Evolutionary conservation across 352 stramenopile genomes (phyloP).

Genomic region (Hyaloperonospora brassicae): DNA sequence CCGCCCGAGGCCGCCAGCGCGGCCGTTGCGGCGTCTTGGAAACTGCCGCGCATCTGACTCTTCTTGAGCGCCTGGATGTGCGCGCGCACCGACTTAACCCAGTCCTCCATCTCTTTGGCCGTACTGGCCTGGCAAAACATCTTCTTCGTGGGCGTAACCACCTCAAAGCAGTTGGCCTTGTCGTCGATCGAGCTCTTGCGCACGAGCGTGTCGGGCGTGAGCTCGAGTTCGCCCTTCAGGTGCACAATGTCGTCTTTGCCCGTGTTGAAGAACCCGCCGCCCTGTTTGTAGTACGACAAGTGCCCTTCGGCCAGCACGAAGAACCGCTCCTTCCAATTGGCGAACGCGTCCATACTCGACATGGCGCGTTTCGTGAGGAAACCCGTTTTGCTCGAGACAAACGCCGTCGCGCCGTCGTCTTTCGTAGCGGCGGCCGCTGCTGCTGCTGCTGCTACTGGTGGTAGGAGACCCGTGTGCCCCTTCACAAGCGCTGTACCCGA

Average conservation of each 20-base stretch:
- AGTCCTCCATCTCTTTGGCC: conserved; percentile 79
- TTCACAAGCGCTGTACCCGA: neutral
- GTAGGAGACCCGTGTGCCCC: too few relatives aligned
- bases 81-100: conserved; percentile 76
- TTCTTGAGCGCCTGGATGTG: conserved; percentile 75
- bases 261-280: conserved; percentile 78
- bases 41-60: conserved; percentile 43
- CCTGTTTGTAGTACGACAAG: conserved; percentile 84
- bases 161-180: conserved; percentile 83
- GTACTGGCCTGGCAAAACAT: conserved; percentile 83
- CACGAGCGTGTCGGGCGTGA: conserved; percentile 72
- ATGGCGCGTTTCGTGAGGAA: conserved; percentile 83
- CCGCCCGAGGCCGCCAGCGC: conserved; percentile 21
- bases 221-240: conserved; percentile 73
- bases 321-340: conserved; percentile 85
- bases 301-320: conserved; percentile 80
- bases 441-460: too few relatives aligned
- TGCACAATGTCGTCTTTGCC: conserved; percentile 83
- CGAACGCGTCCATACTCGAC: conserved; percentile 82
- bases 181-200: conserved; percentile 82
- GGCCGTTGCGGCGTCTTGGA: conserved; percentile 44
- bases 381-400: conserved; percentile 76
- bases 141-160: conserved; percentile 72
- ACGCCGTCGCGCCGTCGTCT: conserved; percentile 27
- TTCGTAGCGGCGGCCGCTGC: conserved; percentile 7